phyloP scores from a whole-genome alignment of 169 alveolate genomes.

The Plasmodium billcollinsi region DNA sequence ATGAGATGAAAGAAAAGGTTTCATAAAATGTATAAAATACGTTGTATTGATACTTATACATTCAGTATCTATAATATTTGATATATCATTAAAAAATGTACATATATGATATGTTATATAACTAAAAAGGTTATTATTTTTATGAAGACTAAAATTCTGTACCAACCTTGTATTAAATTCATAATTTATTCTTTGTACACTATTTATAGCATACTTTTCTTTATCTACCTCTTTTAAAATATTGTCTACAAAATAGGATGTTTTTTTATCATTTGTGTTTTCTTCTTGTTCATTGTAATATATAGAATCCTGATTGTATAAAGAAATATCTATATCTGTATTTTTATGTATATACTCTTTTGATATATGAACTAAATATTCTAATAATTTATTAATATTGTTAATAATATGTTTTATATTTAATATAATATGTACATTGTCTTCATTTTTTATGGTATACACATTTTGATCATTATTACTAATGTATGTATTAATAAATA shows the following conservation, averaged over 20 bases:
- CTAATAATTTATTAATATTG: conserved; percentile 32
- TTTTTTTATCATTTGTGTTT: neutral
- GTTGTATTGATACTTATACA: conserved; percentile 23
- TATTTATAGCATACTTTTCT: neutral
- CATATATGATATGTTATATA: conserved; percentile 30
- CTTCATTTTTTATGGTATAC: conserved; percentile 6
- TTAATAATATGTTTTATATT: conserved; percentile 35
- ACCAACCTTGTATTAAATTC: neutral
- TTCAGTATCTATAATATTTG: conserved; percentile 39
- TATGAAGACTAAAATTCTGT: neutral
- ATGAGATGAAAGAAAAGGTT: conserved; percentile 1
- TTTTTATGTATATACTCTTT: conserved; percentile 24
- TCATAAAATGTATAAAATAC: conserved; percentile 28
- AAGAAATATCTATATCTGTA: conserved; percentile 11
- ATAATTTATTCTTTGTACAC: neutral
- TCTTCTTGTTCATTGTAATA: conserved; percentile 1
- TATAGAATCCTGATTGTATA: conserved; percentile 5
- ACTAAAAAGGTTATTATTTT: conserved; percentile 16
- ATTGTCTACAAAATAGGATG: conserved; percentile 4
- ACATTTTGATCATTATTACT: conserved; percentile 29
- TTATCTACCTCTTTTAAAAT: conserved; percentile 2
- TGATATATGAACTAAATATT: conserved; percentile 9
- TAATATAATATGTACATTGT: conserved; percentile 29
- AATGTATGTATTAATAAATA: conserved; percentile 3
- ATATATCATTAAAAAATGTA: conserved; percentile 30